A percentile compares a stretch with the other conserved stretches of the same genome.
These are phyloP conservation scores for Apiospora sp. DNA, from an alignment of 2,329 filamentous ascomycete species.

Conservation along the genomic window DNA sequence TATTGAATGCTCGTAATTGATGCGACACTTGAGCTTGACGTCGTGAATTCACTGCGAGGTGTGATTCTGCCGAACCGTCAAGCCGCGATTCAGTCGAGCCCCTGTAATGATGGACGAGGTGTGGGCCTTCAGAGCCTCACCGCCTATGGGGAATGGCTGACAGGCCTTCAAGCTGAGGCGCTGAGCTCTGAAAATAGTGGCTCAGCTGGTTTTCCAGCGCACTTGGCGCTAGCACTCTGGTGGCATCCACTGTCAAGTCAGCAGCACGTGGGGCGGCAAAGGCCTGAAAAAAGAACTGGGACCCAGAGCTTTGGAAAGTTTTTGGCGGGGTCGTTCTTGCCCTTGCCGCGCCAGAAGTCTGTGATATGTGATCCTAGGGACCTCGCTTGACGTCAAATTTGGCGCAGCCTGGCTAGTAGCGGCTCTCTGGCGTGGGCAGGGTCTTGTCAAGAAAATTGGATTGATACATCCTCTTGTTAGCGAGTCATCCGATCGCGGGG, in stretches of 20 bases:
- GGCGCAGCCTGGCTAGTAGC: conserved; percentile 18
- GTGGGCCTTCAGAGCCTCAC: neutral
- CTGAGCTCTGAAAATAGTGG: neutral
- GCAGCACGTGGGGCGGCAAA: conserved; percentile 1
- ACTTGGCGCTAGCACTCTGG: neutral
- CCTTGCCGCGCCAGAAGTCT: neutral
- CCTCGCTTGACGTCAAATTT: conserved; percentile 7
- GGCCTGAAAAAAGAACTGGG: neutral
- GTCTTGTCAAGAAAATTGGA: conserved; percentile 11
- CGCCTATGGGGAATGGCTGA: neutral
- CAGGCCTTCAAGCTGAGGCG: neutral
- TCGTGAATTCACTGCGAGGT: neutral
- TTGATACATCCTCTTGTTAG: neutral
- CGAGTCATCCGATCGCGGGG: conserved; percentile 19
- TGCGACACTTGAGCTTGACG: neutral
- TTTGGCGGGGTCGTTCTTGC: conserved; percentile 6
- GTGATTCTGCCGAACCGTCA: neutral
- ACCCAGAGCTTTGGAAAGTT: conserved; percentile 14
- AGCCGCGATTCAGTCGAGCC: neutral
- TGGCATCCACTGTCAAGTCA: neutral
- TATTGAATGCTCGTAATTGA: neutral
- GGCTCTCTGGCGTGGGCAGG: conserved; percentile 3
- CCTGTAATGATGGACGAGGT: neutral
- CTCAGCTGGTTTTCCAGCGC: neutral
- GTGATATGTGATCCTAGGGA: conserved; percentile 1